Conservation (phyloP, 2,329 filamentous ascomycete species). For the Alternaria brassicicola region DNA sequence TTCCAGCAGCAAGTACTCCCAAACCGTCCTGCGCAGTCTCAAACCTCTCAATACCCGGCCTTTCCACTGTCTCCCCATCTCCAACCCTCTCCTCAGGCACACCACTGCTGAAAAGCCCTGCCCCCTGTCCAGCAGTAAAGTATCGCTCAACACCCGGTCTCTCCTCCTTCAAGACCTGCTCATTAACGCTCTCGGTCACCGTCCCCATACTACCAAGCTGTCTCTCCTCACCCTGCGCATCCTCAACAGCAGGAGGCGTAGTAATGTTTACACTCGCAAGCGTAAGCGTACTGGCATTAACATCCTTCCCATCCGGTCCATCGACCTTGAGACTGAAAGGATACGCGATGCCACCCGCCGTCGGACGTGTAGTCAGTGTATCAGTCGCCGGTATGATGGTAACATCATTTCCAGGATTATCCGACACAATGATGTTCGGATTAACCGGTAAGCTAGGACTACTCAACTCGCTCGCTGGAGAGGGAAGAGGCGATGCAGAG, state of each 20-base stretch:
- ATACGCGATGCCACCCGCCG: slow-evolving; percentile 71
- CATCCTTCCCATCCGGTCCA: slow-evolving; percentile 48
- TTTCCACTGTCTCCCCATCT: slow-evolving; percentile 16
- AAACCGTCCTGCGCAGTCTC: slow-evolving; percentile 55
- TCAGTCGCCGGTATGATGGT: slow-evolving; percentile 55
- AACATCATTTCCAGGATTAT: slow-evolving; percentile 33
- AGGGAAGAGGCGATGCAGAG: slow-evolving; percentile 29
- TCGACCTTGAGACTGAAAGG: slow-evolving; percentile 71
- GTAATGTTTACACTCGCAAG: slow-evolving; percentile 52
- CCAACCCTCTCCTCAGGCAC: background rate
- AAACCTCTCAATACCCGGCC: slow-evolving; percentile 60
- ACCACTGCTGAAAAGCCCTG: slow-evolving; percentile 26
- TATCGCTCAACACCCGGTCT: slow-evolving; percentile 57
- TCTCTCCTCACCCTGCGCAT: slow-evolving; percentile 18
- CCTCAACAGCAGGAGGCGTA: slow-evolving; percentile 29
- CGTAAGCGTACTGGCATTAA: slow-evolving; percentile 74
- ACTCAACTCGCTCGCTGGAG: slow-evolving; percentile 12
- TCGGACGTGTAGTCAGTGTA: slow-evolving; percentile 67
- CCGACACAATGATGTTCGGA: slow-evolving; percentile 30
- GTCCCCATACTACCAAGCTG: slow-evolving; percentile 8
- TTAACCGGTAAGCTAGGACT: background rate
- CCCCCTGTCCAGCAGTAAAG: slow-evolving; percentile 55
- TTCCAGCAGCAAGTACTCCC: slow-evolving; percentile 11
- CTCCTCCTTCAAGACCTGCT: slow-evolving; percentile 12
- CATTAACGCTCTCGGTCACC: slow-evolving; percentile 8